Evolutionary conservation across 2,329 filamentous ascomycete genomes (phyloP).

Genomic region (Seiridium cupressi): DNA sequence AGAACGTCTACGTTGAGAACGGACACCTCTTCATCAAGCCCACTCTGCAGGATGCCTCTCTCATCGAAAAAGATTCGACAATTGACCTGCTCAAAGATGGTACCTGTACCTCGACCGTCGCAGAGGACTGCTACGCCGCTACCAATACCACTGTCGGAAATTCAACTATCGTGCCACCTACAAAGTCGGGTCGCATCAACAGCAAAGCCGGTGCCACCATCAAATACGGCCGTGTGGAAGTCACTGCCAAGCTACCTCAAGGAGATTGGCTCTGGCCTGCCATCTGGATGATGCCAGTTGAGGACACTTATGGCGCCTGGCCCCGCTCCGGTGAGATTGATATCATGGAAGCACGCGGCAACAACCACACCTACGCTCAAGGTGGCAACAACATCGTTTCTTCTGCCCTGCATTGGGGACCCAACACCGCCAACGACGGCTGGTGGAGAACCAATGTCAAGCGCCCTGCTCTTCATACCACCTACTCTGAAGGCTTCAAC

Average conservation of each 20-base stretch:
- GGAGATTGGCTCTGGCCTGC: conserved; percentile 91
- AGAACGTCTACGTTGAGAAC: conserved; percentile 73
- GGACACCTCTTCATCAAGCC: conserved; percentile 73
- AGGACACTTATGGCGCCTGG: conserved; percentile 73
- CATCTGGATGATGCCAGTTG: conserved; percentile 84
- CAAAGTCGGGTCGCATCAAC: conserved; percentile 75
- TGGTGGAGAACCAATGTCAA: conserved; percentile 86
- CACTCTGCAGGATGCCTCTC: conserved; percentile 67
- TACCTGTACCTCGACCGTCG: conserved; percentile 63
- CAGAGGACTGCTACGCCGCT: conserved; percentile 61
- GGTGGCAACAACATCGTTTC: conserved; percentile 81
- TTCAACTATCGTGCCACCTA: conserved; percentile 72
- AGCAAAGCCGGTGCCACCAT: conserved; percentile 69
- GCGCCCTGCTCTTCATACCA: conserved; percentile 70
- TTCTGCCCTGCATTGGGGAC: conserved; percentile 81
- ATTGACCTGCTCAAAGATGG: conserved; percentile 67
- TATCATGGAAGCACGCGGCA: conserved; percentile 77
- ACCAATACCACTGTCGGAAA: conserved; percentile 73
- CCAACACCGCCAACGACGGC: conserved; percentile 67
- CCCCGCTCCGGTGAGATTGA: conserved; percentile 82
- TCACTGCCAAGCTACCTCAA: conserved; percentile 70
- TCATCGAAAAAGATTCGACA: conserved; percentile 64
- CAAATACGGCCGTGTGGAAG: conserved; percentile 79
- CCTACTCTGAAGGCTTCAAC: conserved; percentile 68
- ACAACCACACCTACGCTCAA: conserved; percentile 73